These are phyloP conservation scores for Penicillium malachiteum DNA, from an alignment of 495 filamentous ascomycete species.

Conservation along the genomic window DNA sequence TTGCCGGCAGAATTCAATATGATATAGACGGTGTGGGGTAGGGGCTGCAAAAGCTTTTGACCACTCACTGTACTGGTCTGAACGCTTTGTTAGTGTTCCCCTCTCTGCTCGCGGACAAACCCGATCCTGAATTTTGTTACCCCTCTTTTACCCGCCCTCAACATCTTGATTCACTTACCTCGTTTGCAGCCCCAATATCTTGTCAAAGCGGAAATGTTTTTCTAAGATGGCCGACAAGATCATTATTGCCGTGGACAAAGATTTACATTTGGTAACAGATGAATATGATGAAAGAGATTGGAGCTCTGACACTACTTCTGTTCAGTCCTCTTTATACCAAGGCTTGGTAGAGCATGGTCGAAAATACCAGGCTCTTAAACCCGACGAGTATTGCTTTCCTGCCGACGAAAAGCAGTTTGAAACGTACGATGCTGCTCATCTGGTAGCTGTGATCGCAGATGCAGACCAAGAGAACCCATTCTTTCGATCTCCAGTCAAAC, in stretches of 20 bases:
- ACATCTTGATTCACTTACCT: no score
- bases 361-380: constrained; percentile 8
- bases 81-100: no score
- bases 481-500: background rate
- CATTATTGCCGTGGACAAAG: background rate
- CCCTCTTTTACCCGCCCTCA: no score
- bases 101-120: no score
- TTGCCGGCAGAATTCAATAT: no score
- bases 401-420: constrained; percentile 12
- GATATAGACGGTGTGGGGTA: no score
- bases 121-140: no score
- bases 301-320: constrained; percentile 8
- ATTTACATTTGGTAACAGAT: background rate
- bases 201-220: no score
- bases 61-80: no score
- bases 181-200: no score
- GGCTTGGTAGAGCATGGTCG: constrained; percentile 10
- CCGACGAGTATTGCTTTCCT: constrained; percentile 8
- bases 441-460: constrained; percentile 1
- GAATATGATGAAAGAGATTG: background rate
- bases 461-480: constrained; percentile 1
- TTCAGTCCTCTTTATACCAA: constrained; percentile 2
- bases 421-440: constrained; percentile 7
- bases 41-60: no score
- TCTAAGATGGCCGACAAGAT: background rate